phyloP scores from a whole-genome alignment of 768 basidiomycete species.

The Collybia nuda region DNA sequence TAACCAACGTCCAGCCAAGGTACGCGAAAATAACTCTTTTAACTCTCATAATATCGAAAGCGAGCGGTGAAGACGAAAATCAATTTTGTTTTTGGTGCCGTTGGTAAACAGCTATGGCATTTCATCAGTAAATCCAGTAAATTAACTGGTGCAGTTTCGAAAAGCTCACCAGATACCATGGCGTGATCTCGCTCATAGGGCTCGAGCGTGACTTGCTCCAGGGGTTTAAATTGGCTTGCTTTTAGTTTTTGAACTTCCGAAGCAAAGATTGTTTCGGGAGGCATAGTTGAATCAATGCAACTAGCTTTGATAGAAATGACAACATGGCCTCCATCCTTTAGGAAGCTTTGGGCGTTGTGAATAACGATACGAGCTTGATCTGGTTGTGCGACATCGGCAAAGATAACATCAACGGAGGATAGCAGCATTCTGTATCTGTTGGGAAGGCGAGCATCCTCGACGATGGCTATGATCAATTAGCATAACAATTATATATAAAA shows the following conservation, averaged over 20 bases:
- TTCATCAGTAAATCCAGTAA: neutral
- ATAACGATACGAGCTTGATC: slow-evolving; percentile 98
- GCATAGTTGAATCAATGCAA: slow-evolving; percentile 96
- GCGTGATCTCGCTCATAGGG: slow-evolving; percentile 91
- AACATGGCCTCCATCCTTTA: slow-evolving; percentile 89
- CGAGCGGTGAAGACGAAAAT: slow-evolving; percentile 7
- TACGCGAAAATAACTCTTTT: slow-evolving; percentile 6
- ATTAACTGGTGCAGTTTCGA: too few relatives aligned
- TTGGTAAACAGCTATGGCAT: slow-evolving; percentile 21
- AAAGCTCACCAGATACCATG: slow-evolving; percentile 74
- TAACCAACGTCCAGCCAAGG: neutral
- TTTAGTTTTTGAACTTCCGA: slow-evolving; percentile 82
- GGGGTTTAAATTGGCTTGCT: slow-evolving; percentile 81
- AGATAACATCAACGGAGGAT: slow-evolving; percentile 94
- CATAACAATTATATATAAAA: neutral
- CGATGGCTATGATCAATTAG: slow-evolving; percentile 61
- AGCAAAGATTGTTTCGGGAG: slow-evolving; percentile 88
- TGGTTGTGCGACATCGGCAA: slow-evolving; percentile 97
- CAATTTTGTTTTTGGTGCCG: slow-evolving; percentile 22
- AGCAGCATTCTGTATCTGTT: slow-evolving; percentile 98
- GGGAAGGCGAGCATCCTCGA: slow-evolving; percentile 96
- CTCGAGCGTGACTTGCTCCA: slow-evolving; percentile 95
- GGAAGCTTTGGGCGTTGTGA: slow-evolving; percentile 92
- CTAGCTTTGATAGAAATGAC: slow-evolving; percentile 99
- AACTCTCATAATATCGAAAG: slow-evolving; percentile 6